Base-by-base conservation (phyloP, 2,329 filamentous ascomycete species). In the Dactylonectria estremocensis region DNA sequence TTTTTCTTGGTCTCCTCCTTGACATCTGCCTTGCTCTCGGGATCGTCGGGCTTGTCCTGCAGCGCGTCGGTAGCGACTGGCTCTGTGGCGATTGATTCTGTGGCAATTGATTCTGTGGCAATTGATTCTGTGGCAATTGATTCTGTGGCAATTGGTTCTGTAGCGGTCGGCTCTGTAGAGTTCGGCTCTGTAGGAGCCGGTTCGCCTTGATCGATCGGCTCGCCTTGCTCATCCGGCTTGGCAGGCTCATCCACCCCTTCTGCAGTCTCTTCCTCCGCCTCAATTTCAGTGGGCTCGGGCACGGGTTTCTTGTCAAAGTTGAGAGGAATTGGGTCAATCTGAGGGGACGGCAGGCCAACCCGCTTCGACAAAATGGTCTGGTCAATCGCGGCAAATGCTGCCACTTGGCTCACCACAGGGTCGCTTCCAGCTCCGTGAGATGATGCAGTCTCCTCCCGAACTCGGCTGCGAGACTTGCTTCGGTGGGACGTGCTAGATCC, bases 301-400 rank as follows among this genome's bases (percentile, higher is more conserved):
- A 72, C 64, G 8, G 74, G 71, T 57, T 77, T 77, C 65, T 82
- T 83, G 24, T 83, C 79, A 60, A 84, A 82, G 50, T 81, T 76
- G 43, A 90, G 80, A 0, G 87, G 85, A 22, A 89, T 86, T 0
- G 86, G 78, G 20, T 83, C 79, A 0, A 86, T 72, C 24, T 80
- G 80, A 37, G 76, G 72, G 22, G 77, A 71, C 11, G 88, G 85
- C 2, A 90, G 76, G 3, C 86, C 85, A 2, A 92, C 84, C 64
- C 83, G 86, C 57, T 85, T 82, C 0, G 87, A 83, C 1, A 92
- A 81, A 53, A 91, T 91, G 54, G 85, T 87, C 75, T 91, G 89
- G 64, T 92, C 90, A 22, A 91, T 83, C 2, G 88, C 89, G n/a
- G 88, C 86, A 78, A 91, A 91, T 0, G 88, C 88, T 9, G 88